phyloP scores from a whole-genome alignment of 306 rosid genomes.

The Vigna radiata region DNA sequence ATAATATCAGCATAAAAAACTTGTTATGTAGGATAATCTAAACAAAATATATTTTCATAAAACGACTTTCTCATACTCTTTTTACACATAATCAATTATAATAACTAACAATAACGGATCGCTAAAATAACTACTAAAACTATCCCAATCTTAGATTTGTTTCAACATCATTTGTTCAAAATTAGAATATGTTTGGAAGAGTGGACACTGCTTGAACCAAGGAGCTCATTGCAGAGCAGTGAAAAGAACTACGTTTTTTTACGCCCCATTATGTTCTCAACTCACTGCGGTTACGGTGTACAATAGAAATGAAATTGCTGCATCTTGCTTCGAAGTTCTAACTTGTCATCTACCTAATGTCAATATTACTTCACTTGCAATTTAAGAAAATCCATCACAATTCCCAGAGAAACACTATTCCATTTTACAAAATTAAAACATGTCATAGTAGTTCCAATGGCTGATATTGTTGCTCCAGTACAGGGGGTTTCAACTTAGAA shows the following conservation, averaged over 20 bases:
- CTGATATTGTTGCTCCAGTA: neutral
- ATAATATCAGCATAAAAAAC: no score
- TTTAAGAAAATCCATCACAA: constrained; percentile 34
- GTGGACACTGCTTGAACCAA: neutral
- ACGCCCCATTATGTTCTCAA: neutral
- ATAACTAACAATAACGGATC: neutral
- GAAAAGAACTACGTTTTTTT: neutral
- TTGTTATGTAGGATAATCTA: no score
- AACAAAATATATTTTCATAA: neutral
- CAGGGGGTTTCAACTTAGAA: neutral
- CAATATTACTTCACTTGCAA: constrained; percentile 45
- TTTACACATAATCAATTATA: no score
- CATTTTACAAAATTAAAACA: constrained; percentile 6
- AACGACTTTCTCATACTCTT: neutral
- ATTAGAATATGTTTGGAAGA: neutral
- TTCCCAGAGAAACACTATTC: constrained; percentile 3
- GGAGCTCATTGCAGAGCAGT: neutral
- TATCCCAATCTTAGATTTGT: neutral
- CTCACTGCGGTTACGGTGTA: neutral
- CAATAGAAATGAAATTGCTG: constrained; percentile 20
- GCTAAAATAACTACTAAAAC: no score
- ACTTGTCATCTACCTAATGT: constrained; percentile 5
- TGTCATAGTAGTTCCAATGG: neutral
- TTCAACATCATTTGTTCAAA: neutral
- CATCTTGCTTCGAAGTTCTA: constrained; percentile 6